These are phyloP conservation scores for Boletus mariae DNA, from an alignment of 1,284 basidiomycete genomes.

Conservation along the genomic window DNA sequence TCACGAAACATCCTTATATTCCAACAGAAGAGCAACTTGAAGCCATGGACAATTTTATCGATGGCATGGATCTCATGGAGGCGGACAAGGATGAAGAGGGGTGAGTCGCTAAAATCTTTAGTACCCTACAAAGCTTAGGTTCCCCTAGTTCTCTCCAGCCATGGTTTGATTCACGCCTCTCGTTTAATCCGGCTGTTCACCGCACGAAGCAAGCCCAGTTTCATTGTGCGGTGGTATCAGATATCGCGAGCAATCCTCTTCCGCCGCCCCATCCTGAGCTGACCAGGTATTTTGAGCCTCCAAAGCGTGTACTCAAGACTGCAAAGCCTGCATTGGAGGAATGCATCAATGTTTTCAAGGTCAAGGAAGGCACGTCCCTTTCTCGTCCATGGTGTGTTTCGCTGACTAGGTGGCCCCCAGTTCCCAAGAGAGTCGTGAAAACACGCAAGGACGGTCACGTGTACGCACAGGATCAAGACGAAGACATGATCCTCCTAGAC, in stretches of 20 bases:
- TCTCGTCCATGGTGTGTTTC: neutral
- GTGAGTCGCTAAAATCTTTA: slow-evolving; percentile 36
- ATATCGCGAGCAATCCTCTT: slow-evolving; percentile 71
- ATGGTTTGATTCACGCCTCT: slow-evolving; percentile 78
- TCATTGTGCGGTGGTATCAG: slow-evolving; percentile 75
- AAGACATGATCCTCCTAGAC: slow-evolving; percentile 61
- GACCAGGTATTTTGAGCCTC: slow-evolving; percentile 79
- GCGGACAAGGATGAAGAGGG: slow-evolving; percentile 69
- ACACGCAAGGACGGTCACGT: slow-evolving; percentile 56
- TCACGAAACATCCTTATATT: slow-evolving; percentile 77
- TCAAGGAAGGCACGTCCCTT: slow-evolving; percentile 61
- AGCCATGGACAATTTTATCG: slow-evolving; percentile 85
- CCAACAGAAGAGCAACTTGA: slow-evolving; percentile 77
- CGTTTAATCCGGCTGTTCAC: slow-evolving; percentile 89
- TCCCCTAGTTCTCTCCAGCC: slow-evolving; percentile 48
- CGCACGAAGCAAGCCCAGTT: slow-evolving; percentile 90
- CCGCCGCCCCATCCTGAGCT: slow-evolving; percentile 84
- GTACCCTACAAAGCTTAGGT: slow-evolving; percentile 2
- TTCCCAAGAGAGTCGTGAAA: slow-evolving; percentile 52
- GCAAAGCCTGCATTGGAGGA: slow-evolving; percentile 54
- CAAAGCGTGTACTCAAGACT: slow-evolving; percentile 60
- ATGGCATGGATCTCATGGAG: slow-evolving; percentile 81
- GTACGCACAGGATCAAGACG: slow-evolving; percentile 61
- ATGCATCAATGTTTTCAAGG: slow-evolving; percentile 65
- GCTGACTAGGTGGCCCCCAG: slow-evolving; percentile 32